Conservation (phyloP, 2,329 filamentous ascomycete genomes). For the Fusarium decemcellulare region DNA sequence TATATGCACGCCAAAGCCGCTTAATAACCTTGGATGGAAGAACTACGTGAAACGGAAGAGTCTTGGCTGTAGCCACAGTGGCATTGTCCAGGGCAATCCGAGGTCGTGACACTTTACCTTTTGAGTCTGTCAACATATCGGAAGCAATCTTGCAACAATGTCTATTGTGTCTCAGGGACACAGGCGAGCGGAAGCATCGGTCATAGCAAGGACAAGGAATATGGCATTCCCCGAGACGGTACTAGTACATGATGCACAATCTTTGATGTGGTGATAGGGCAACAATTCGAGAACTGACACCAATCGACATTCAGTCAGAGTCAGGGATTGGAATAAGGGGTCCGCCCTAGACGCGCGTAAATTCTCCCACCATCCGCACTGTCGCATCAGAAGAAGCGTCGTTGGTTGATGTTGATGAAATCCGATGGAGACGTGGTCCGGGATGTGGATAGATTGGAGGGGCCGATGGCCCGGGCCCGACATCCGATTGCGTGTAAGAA, state of each 20-base stretch:
- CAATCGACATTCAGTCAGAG: no score
- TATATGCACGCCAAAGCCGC: neutral
- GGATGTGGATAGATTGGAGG: constrained; percentile 15
- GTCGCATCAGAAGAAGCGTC: neutral
- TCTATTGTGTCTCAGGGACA: neutral
- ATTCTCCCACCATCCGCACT: constrained; percentile 5
- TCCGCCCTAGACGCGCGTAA: constrained; percentile 6
- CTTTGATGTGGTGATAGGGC: neutral
- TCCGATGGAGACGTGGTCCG: neutral
- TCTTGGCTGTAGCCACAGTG: no score
- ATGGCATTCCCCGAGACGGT: neutral
- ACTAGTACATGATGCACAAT: neutral
- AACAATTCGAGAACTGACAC: neutral
- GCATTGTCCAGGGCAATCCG: neutral
- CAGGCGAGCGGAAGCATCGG: neutral
- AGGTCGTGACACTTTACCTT: neutral
- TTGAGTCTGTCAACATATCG: neutral
- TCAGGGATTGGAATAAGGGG: neutral
- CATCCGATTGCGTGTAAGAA: constrained; percentile 22
- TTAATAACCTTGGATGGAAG: no score
- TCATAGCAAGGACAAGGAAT: neutral
- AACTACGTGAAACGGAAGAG: no score
- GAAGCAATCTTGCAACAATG: neutral
- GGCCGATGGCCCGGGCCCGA: constrained; percentile 31
- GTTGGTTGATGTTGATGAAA: constrained; percentile 4